phyloP scores from a whole-genome alignment of 257 asterid species.

The Ilex aquifolium region DNA sequence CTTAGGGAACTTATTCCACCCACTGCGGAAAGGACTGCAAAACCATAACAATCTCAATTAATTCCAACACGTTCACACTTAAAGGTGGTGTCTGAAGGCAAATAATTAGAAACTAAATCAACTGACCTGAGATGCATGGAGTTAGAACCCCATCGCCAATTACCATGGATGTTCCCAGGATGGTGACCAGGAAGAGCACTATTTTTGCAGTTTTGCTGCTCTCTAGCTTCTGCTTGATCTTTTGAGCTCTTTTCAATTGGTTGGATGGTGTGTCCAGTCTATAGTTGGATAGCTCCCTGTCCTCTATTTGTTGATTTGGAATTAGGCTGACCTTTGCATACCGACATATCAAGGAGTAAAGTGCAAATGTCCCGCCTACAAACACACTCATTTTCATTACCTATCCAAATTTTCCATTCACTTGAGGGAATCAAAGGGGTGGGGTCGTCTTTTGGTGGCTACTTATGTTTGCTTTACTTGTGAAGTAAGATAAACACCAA shows the following conservation, averaged over 20 bases:
- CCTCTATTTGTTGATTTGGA: constrained; percentile 70
- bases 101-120: no score
- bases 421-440: no score
- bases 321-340: constrained; percentile 61
- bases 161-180: constrained; percentile 82
- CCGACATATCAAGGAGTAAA: constrained; percentile 66
- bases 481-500: no score
- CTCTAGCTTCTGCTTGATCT: constrained; percentile 43
- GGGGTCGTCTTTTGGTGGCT: no score
- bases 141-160: constrained; percentile 83
- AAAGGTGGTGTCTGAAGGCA: no score
- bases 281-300: constrained; percentile 50
- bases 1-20: constrained; percentile 44
- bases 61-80: no score
- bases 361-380: constrained; percentile 76
- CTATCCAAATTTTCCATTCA: no score
- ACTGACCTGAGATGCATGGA: constrained; percentile 67
- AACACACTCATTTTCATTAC: no score
- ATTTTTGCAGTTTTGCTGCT: constrained; percentile 41
- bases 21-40: constrained; percentile 66
- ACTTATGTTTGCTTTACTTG: no score
- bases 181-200: constrained; percentile 47
- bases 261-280: constrained; percentile 42
- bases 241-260: constrained; percentile 40
- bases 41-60: neutral